Percentiles rank a stretch among this genome's conserved stretches.
These are phyloP conservation scores for Cercophora samala DNA, from an alignment of 495 filamentous ascomycete species.

Conservation along the genomic window DNA sequence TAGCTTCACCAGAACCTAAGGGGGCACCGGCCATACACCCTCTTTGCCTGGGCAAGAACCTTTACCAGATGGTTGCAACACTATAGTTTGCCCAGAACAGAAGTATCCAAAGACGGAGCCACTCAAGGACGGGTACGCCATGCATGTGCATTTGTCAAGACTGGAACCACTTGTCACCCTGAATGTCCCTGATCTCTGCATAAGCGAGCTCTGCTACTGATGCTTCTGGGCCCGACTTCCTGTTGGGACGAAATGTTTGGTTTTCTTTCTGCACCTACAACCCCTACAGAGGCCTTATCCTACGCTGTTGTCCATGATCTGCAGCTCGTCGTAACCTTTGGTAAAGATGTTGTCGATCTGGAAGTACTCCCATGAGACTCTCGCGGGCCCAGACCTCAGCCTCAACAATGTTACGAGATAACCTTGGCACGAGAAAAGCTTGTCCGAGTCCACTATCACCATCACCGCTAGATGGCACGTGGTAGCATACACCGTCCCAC, in stretches of 20 bases:
- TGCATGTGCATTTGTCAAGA: slow-evolving; percentile 1
- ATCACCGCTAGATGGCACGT: background rate
- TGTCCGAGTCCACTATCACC: no score
- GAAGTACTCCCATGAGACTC: no score
- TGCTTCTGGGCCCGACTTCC: background rate
- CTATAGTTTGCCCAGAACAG: background rate
- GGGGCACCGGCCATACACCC: background rate
- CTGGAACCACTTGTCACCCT: background rate
- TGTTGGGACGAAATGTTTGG: background rate
- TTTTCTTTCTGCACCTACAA: background rate
- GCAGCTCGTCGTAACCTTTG: no score
- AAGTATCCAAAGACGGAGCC: background rate
- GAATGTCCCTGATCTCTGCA: slow-evolving; percentile 1
- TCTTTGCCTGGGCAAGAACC: background rate
- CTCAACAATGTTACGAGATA: no score
- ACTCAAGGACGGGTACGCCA: background rate
- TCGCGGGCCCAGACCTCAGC: no score
- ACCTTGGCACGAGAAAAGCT: no score
- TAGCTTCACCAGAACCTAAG: background rate
- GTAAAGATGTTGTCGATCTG: no score
- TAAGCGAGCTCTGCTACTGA: slow-evolving; percentile 3
- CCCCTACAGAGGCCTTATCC: background rate
- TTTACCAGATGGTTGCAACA: background rate
- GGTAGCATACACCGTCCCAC: background rate
- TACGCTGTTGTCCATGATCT: no score